These are phyloP conservation scores for Boletus bicolor DNA, from an alignment of 768 basidiomycete genomes.

Conservation along the genomic window DNA sequence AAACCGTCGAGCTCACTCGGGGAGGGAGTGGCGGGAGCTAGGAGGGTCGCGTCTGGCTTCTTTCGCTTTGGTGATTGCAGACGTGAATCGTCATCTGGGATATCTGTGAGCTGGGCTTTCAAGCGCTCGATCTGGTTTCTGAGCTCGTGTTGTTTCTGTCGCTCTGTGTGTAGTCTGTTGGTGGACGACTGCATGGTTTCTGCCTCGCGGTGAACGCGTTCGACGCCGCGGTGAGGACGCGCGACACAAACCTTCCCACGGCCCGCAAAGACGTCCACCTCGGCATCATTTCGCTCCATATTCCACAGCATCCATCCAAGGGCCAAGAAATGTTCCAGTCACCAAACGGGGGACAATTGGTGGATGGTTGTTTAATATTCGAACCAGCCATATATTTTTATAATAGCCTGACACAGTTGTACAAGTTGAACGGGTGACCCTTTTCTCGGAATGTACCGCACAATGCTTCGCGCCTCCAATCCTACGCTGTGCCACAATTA, in stretches of 20 bases:
- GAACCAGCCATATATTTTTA: background rate
- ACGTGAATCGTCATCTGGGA: conserved; percentile 25
- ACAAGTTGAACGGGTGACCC: conserved; percentile 14
- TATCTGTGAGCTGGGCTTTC: conserved; percentile 49
- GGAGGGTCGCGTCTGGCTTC: conserved; percentile 35
- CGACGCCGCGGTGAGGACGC: conserved; percentile 16
- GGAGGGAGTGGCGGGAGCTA: conserved; percentile 57
- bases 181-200: conserved; percentile 54
- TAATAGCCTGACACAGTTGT: conserved; percentile 7
- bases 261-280: background rate
- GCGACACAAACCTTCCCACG: conserved; percentile 16
- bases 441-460: conserved; percentile 35
- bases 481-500: conserved; percentile 28
- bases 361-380: background rate
- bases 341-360: conserved; percentile 1
- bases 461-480: conserved; percentile 19
- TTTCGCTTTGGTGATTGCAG: conserved; percentile 50
- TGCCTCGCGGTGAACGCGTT: conserved; percentile 17
- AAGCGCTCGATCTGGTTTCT: conserved; percentile 52
- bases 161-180: conserved; percentile 37
- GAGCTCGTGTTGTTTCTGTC: conserved; percentile 46
- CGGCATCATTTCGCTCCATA: conserved; percentile 13
- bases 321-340: background rate
- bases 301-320: conserved; percentile 7
- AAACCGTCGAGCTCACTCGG: conserved; percentile 49